Evolutionary conservation across 805 yeast genomes (phyloP), one percentile per base, ranked within the genome.

Genomic region (Pachysolen tannophilus): DNA sequence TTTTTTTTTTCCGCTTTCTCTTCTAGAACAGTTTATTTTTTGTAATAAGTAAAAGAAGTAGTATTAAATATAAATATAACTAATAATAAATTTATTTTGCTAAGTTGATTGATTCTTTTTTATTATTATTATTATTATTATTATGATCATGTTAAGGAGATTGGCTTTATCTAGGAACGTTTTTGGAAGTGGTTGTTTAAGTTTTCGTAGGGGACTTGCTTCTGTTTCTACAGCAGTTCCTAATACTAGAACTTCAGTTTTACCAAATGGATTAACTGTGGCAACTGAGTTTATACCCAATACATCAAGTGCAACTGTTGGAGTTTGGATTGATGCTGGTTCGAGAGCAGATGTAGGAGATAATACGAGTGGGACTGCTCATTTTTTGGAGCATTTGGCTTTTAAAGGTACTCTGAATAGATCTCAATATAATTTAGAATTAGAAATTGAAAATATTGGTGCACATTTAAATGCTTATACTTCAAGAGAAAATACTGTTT

Each of bases 381-480:
- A 92, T 61, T 92, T 92, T 55, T 63, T 92, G 39, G 99, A 92
- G 60, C 99, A 92, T 60, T 67, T 92, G 52, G 94, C 97, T 8
- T 92, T 92, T 67, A 92, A 92, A 56, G 99, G 99, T 17, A 92
- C 99, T 10, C 59, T 69, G 35, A 69, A 68, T 38, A 73, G 98
- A 55, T 63, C 85, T 9, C 97, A 92, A 63, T 66, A 77, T 38
- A 76, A 77, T 40, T 67, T 92, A 38, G 99, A 92, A 59, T 65
- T 88, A 30, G 97, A 92, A 60, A 85, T 92, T 39, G 99, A 92
- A 60, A 82, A 92, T 63, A 74, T 88, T 50, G 99, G 99, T 4
- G 86, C 96, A 18, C 98, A 92, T 61, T 73, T 92, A 51, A 92
- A 94, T 56, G 98, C 98, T n/a, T 92, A 92, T 65, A 92, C 98